Percentiles rank a stretch among this genome's conserved stretches.
These are phyloP conservation scores for Colletotrichum sp. DNA, from an alignment of 2,329 filamentous ascomycete genomes.

Conservation along the genomic window DNA sequence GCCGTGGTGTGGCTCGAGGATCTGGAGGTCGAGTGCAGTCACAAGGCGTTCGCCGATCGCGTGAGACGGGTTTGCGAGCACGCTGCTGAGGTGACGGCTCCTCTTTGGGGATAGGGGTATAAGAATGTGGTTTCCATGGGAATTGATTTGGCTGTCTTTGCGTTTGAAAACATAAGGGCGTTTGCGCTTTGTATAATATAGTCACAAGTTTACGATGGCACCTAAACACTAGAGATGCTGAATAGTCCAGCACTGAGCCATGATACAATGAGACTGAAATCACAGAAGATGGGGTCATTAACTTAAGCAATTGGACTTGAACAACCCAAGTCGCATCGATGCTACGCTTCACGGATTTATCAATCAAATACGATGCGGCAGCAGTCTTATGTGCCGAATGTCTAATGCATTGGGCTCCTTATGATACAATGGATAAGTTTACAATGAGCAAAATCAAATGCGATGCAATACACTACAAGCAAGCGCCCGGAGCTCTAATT, in stretches of 20 bases:
- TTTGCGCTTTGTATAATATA: neutral
- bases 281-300: neutral
- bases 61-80: slow-evolving; percentile 90
- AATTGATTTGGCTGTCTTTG: neutral
- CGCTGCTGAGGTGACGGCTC: slow-evolving; percentile 85
- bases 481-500: slow-evolving; percentile 5
- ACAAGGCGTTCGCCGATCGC: slow-evolving; percentile 79
- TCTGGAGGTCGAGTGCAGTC: slow-evolving; percentile 85
- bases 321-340: neutral
- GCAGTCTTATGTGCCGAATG: slow-evolving; percentile 1
- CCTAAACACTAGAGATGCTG: neutral
- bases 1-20: slow-evolving; percentile 93
- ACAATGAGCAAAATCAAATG: slow-evolving; percentile 16
- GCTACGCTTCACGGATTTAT: neutral
- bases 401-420: slow-evolving; percentile 16
- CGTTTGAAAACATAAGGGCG: neutral
- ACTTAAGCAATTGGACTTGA: neutral
- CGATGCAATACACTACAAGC: neutral
- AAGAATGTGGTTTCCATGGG: neutral
- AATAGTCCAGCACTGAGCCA: neutral
- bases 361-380: neutral
- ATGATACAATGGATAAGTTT: slow-evolving; percentile 24
- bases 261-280: neutral
- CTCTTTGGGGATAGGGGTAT: slow-evolving; percentile 62
- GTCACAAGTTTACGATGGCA: neutral